Percentiles rank a stretch among this genome's conserved stretches.
Conservation (phyloP, 73 alveolate genomes). For the Uronychia binucleata region DNA sequence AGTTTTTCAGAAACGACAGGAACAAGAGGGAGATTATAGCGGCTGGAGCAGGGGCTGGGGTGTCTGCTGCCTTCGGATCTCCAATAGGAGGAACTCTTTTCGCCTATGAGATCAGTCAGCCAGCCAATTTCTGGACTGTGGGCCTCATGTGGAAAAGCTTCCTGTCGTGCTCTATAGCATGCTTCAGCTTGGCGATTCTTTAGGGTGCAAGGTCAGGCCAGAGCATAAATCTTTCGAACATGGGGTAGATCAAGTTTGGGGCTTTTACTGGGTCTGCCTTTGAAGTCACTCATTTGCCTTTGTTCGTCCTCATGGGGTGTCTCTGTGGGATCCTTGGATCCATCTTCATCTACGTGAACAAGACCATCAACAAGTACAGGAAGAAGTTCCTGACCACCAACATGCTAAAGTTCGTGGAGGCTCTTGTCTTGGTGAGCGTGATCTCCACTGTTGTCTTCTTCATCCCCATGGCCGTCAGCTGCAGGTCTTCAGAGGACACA, state of each 20-base stretch:
- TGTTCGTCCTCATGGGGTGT: conserved; percentile 36
- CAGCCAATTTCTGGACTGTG: conserved; percentile 54
- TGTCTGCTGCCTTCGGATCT: conserved; percentile 60
- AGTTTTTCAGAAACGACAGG: conserved; percentile 34
- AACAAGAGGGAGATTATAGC: conserved; percentile 55
- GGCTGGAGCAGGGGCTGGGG: conserved; percentile 67
- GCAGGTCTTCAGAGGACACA: conserved; percentile 3
- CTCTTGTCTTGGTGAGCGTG: conserved; percentile 5
- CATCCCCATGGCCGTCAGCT: conserved; percentile 39
- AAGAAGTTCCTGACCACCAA: conserved; percentile 32
- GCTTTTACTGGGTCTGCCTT: conserved; percentile 22
- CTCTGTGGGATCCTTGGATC: conserved; percentile 55
- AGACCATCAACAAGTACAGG: conserved; percentile 12
- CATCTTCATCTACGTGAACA: conserved; percentile 24
- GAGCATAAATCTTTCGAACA: conserved; percentile 18
- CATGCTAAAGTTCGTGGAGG: conserved; percentile 33
- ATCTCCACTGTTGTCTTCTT: conserved; percentile 45
- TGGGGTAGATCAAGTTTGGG: conserved; percentile 53
- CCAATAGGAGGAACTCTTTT: conserved; percentile 68
- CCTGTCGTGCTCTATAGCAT: conserved; percentile 29
- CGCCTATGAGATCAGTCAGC: conserved; percentile 51
- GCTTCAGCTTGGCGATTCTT: conserved; percentile 37
- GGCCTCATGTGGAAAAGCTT: conserved; percentile 50
- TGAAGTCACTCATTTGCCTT: conserved; percentile 24
- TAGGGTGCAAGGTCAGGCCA: conserved; percentile 7